Base-by-base conservation (phyloP, 495 filamentous ascomycete genomes). In the Penicillium paxilli region DNA sequence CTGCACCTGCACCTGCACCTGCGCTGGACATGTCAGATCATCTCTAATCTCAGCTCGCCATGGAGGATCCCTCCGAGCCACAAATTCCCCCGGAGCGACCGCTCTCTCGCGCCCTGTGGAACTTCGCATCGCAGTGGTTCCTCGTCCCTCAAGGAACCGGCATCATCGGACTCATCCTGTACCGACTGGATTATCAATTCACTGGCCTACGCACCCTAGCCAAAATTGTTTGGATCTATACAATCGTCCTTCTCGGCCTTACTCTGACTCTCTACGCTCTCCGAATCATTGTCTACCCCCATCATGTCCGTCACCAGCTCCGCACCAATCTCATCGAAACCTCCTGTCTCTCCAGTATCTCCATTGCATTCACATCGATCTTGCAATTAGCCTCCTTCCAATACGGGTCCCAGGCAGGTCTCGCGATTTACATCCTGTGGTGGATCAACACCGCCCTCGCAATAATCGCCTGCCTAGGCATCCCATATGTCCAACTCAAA, bases 141-240 rank as follows among this genome's bases (percentile, higher is more conserved):
- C 55, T 72, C 3, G 42, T 71, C 21, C 66, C 69, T 0, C 69
- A 70, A 53, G 71, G 68, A 33, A 70, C 63, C 2, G 55, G 63
- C 22, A 63, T 70, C 47, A 54, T 66, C 16, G 46, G 58, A 8
- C 42, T 69, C 17, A 55, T 70, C 28, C 58, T 74, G 3, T 51
- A 62, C 46, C 58, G 60, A 25, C 58, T 72, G 3, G 51, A 68
- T 30, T 70, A 74, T 42, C 67, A 68, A 50, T 72, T 74, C 48
- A 46, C 42, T 2, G 69, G 62, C 6, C 54, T 71, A 0, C 45
- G 24, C 4, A 64, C 53, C 26, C 41, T 74, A 21, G 57, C 70
- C 23, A 57, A 60, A 33, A 63, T 73, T 20, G 51, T 71, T 19
- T 73, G 68, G 68, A 59, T 70, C 30, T 69, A 69, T 44, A 61